Base-by-base conservation (phyloP, 768 basidiomycete species). In the Tylopilus felleus region DNA sequence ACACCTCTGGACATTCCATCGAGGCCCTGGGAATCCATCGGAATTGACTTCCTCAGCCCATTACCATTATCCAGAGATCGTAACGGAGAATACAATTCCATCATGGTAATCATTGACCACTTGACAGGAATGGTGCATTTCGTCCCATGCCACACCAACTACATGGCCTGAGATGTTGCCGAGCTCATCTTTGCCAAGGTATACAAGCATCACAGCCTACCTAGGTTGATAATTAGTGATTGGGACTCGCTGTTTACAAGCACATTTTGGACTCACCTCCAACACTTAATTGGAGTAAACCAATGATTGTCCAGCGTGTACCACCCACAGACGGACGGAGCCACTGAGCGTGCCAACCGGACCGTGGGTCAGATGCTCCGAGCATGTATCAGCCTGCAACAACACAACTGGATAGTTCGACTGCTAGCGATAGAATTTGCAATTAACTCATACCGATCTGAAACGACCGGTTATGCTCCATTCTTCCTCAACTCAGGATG, bases 31-130 rank as follows among this genome's bases (percentile, higher is more conserved):
- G 9, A 31, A 12, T 31, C 29, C 5, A 31, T 31, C 9, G 29
- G 29, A 2, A 31, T 31, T 45, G 77, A 77, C 58, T 77, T 77
- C 39, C 51, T 77, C 0, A 74, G 69, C 0, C 71, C 69, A 1
- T 60, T 77, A 10, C 75, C 73, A 12, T 31, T 56, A 16, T 62
- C 44, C 0, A 52, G 51, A 17, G 19, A 54, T 5, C 27, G 23
- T 1, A 28, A 60, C 8, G 41, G 58, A 65, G 0, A 65, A 0
- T 70, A 35, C 21, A 69, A 74, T 38, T 66, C 61, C 17, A 49
- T 73, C 0, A 66, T 56, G 19, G 61, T 68, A 0, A 45, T 74
- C 1, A 59, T 70, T 33, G 46, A 60, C 28, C 8, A 39, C 1
- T 46, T 67, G 2, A 39, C 58, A 0, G 41, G 50, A 0, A 67